Percentiles rank a stretch among this genome's conserved stretches.
Conservation (phyloP, 2,329 filamentous ascomycete genomes). For the Ilyonectria robusta region DNA sequence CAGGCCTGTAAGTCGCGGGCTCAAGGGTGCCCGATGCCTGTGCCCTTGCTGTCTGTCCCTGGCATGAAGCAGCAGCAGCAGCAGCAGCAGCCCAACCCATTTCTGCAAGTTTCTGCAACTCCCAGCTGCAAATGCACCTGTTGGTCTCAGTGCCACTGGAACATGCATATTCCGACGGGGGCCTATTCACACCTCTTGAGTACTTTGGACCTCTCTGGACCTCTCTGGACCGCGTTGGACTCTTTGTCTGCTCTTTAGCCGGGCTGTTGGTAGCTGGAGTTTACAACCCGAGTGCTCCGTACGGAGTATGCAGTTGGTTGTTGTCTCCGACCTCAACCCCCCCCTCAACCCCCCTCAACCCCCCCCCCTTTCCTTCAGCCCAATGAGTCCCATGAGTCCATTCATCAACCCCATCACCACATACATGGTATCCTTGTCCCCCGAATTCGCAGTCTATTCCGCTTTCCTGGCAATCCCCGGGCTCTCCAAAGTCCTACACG, state of each 20-base stretch:
- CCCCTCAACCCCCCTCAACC: not conserved
- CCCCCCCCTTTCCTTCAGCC: not conserved
- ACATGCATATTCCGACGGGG: not conserved
- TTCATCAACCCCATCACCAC: slow-evolving; percentile 1
- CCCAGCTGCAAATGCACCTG: slow-evolving; percentile 12
- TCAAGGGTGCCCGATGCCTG: not conserved
- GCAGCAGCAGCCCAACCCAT: not conserved
- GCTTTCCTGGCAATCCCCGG: slow-evolving; percentile 7
- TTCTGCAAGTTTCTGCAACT: slow-evolving; percentile 9
- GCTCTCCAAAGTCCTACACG: slow-evolving; percentile 26
- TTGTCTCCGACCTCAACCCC: not conserved
- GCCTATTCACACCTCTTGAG: no score
- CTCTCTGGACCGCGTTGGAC: not conserved
- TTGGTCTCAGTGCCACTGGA: slow-evolving; percentile 5
- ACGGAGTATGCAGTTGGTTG: not conserved
- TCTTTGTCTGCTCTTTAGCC: no score
- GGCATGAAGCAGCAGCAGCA: slow-evolving; percentile 17
- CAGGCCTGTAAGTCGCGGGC: not conserved
- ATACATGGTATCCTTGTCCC: slow-evolving; percentile 15
- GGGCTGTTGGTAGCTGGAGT: not conserved
- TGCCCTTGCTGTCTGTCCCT: slow-evolving; percentile 11
- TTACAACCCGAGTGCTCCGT: not conserved
- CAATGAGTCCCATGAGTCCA: not conserved
- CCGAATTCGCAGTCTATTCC: slow-evolving; percentile 24
- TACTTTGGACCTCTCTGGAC: not conserved